Conservation (phyloP, 768 basidiomycete genomes). For the Lactarius pseudohatsudake region DNA sequence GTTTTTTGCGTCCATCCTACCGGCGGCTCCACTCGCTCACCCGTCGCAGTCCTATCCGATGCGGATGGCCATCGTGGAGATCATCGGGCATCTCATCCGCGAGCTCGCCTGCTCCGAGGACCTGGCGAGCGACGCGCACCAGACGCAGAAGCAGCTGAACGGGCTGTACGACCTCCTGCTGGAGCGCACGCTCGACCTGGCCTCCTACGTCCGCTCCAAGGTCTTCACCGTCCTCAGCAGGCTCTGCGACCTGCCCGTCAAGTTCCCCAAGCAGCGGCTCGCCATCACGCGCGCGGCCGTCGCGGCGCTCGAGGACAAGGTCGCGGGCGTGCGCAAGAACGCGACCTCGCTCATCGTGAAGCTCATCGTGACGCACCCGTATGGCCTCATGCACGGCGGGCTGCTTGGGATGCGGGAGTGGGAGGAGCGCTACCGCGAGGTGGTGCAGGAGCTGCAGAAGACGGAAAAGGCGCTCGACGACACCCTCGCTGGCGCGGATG, state of each 20-base stretch:
- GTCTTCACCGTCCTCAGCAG: slow-evolving; percentile 75
- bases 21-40: neutral
- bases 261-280: slow-evolving; percentile 86
- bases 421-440: slow-evolving; percentile 65
- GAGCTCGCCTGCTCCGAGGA: slow-evolving; percentile 66
- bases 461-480: slow-evolving; percentile 69
- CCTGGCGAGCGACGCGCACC: slow-evolving; percentile 45
- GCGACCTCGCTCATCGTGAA: slow-evolving; percentile 74
- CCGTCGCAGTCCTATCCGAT: slow-evolving; percentile 82
- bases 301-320: slow-evolving; percentile 85
- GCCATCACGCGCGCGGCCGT: slow-evolving; percentile 75
- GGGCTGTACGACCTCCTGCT: slow-evolving; percentile 80
- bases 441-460: slow-evolving; percentile 63
- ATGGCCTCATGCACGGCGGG: slow-evolving; percentile 81
- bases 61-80: slow-evolving; percentile 91
- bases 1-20: slow-evolving; percentile 20
- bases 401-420: slow-evolving; percentile 69
- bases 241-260: slow-evolving; percentile 71
- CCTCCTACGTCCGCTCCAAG: slow-evolving; percentile 89
- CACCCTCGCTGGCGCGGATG: slow-evolving; percentile 47
- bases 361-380: slow-evolving; percentile 86
- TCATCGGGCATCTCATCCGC: slow-evolving; percentile 80
- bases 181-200: slow-evolving; percentile 84
- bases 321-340: slow-evolving; percentile 80
- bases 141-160: slow-evolving; percentile 71